Conservation (phyloP, 1,139 yeast species). For the Nakaseomyces kungkrabaensis region DNA sequence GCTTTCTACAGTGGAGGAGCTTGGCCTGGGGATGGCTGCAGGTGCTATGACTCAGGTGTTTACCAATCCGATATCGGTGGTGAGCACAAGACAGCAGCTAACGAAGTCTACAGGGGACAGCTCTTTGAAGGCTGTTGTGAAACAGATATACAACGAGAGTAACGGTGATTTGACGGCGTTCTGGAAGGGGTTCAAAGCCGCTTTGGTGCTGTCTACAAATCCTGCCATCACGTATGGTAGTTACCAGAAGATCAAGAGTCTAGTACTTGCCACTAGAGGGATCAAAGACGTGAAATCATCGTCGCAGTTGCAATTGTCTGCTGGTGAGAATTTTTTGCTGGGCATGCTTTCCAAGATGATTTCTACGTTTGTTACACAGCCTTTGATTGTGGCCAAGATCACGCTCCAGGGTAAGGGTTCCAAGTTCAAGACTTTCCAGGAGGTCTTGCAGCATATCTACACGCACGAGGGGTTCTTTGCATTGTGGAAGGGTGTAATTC, state of each 20-base stretch:
- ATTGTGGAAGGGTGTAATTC: conserved; percentile 71
- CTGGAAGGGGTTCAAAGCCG: conserved; percentile 81
- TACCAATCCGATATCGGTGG: conserved; percentile 74
- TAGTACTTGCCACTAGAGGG: conserved; percentile 32
- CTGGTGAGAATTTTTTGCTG: conserved; percentile 58
- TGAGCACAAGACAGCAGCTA: conserved; percentile 80
- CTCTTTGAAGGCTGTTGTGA: conserved; percentile 38
- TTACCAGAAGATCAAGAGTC: conserved; percentile 56
- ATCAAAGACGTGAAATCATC: background rate
- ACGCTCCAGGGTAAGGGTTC: conserved; percentile 53
- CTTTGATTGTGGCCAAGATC: conserved; percentile 75
- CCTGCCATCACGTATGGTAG: conserved; percentile 86
- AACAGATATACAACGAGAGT: conserved; percentile 53
- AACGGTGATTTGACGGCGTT: conserved; percentile 51
- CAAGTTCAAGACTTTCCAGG: conserved; percentile 40
- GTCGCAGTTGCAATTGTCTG: conserved; percentile 33
- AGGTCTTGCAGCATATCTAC: conserved; percentile 42
- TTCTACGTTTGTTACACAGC: conserved; percentile 77
- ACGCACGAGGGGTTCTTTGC: conserved; percentile 43
- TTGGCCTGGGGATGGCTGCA: conserved; percentile 72
- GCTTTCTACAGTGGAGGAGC: conserved; percentile 53
- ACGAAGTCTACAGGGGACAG: conserved; percentile 29
- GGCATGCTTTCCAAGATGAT: conserved; percentile 75
- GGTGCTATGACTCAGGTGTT: conserved; percentile 78
- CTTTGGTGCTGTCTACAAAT: conserved; percentile 67